Evolutionary conservation across 768 basidiomycete species (phyloP).

Genomic region (Mycena belliarum): DNA sequence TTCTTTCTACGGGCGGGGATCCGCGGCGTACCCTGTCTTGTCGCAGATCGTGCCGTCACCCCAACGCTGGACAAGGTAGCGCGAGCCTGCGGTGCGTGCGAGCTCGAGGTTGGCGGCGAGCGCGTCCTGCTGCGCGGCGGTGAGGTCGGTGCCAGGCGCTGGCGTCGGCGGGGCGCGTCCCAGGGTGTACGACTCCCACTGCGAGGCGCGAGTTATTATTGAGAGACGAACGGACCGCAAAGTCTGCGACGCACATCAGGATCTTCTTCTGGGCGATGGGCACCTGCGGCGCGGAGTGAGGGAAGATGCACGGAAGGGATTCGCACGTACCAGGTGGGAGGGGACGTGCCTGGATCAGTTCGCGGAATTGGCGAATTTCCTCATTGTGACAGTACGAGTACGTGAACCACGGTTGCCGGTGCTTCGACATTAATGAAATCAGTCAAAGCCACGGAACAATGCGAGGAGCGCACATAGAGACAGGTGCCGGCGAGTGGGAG

Average conservation of each 20-base stretch:
- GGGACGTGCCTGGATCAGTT: slow-evolving; percentile 63
- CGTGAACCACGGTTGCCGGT: slow-evolving; percentile 93
- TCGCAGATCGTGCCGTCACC: slow-evolving; percentile 91
- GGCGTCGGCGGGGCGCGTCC: slow-evolving; percentile 65
- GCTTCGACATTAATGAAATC: slow-evolving; percentile 49
- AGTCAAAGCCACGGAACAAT: slow-evolving; percentile 27
- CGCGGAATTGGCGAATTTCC: slow-evolving; percentile 95
- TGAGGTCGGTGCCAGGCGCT: slow-evolving; percentile 64
- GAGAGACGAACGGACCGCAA: slow-evolving; percentile 26
- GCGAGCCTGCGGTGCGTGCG: slow-evolving; percentile 73
- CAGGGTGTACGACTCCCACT: slow-evolving; percentile 81
- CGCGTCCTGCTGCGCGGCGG: slow-evolving; percentile 64
- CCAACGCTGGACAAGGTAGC: slow-evolving; percentile 93
- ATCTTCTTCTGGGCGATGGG: slow-evolving; percentile 83
- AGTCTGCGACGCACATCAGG: slow-evolving; percentile 57
- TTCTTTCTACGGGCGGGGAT: not conserved
- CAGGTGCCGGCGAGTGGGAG: slow-evolving; percentile 79
- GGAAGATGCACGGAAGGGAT: slow-evolving; percentile 14
- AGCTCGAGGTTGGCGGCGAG: slow-evolving; percentile 73
- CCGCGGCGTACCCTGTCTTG: slow-evolving; percentile 61
- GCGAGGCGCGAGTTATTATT: slow-evolving; percentile 25
- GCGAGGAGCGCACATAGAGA: slow-evolving; percentile 68
- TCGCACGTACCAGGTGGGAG: slow-evolving; percentile 55
- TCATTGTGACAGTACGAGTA: slow-evolving; percentile 96
- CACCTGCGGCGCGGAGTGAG: slow-evolving; percentile 42